Conservation (phyloP, 2,329 filamentous ascomycete species). For the Cadophora gregata region DNA sequence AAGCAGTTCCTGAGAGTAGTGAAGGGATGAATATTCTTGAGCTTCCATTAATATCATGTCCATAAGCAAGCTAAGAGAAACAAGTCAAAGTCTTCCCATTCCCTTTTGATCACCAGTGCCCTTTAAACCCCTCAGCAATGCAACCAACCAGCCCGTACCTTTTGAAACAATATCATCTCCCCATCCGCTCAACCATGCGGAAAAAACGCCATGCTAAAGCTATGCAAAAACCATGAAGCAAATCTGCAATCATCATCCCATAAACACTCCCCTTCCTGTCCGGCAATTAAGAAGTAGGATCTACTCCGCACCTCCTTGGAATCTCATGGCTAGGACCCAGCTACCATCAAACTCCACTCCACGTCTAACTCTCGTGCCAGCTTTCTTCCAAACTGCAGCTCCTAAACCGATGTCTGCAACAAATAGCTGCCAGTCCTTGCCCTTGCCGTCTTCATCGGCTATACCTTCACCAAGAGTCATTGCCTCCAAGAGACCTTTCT, state of each 20-base stretch:
- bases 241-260: background rate
- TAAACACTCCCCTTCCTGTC: background rate
- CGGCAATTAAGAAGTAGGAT: conserved; percentile 13
- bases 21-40: background rate
- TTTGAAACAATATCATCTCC: background rate
- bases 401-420: conserved; percentile 88
- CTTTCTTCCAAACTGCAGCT: conserved; percentile 83
- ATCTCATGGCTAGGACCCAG: conserved; percentile 78
- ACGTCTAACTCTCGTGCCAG: conserved; percentile 78
- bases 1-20: background rate
- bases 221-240: conserved; percentile 10
- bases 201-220: conserved; percentile 26
- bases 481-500: conserved; percentile 81
- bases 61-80: conserved; percentile 3
- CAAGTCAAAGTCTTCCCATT: background rate
- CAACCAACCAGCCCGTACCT: background rate
- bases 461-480: conserved; percentile 50
- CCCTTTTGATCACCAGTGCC: conserved; percentile 8
- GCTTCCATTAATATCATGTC: background rate
- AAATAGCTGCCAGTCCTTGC: conserved; percentile 72
- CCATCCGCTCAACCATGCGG: background rate
- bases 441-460: conserved; percentile 42
- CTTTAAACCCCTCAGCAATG: conserved; percentile 12
- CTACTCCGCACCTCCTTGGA: conserved; percentile 38
- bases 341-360: conserved; percentile 87